These are phyloP conservation scores for Quercus lobata DNA, from an alignment of 331 rosid genomes.

Conservation along the genomic window DNA sequence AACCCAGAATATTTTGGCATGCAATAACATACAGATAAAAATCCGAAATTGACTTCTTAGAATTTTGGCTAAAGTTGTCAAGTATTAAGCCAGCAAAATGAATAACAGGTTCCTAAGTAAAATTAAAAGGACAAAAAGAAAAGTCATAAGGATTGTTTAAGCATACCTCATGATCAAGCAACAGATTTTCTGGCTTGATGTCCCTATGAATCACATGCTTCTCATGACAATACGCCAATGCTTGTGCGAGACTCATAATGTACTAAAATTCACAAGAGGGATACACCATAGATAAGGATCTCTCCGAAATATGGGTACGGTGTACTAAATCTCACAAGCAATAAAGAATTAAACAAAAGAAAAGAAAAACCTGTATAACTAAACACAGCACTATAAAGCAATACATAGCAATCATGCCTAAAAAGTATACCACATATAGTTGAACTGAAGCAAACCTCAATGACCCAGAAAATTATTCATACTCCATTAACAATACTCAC, in stretches of 20 bases:
- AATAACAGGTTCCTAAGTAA: not conserved
- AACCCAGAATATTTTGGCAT: not conserved
- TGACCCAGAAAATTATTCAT: not conserved
- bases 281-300: not conserved
- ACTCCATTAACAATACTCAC: too few relatives aligned
- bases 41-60: not conserved
- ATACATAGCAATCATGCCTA: too few relatives aligned
- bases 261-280: conserved; percentile 40
- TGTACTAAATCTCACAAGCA: not conserved
- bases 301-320: too few relatives aligned
- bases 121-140: not conserved
- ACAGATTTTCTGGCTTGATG: conserved; percentile 86
- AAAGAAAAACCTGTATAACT: not conserved
- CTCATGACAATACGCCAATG: conserved; percentile 91
- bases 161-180: conserved; percentile 81
- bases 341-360: not conserved
- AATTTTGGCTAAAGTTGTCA: not conserved
- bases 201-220: conserved; percentile 91
- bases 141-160: not conserved
- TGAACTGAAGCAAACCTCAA: not conserved
- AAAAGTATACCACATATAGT: not conserved
- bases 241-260: conserved; percentile 73
- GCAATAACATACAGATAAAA: not conserved
- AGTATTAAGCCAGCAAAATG: not conserved
- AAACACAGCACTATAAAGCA: not conserved